phyloP scores from a whole-genome alignment of 2,329 filamentous ascomycete species.

The Phaeosphaeria sp. region DNA sequence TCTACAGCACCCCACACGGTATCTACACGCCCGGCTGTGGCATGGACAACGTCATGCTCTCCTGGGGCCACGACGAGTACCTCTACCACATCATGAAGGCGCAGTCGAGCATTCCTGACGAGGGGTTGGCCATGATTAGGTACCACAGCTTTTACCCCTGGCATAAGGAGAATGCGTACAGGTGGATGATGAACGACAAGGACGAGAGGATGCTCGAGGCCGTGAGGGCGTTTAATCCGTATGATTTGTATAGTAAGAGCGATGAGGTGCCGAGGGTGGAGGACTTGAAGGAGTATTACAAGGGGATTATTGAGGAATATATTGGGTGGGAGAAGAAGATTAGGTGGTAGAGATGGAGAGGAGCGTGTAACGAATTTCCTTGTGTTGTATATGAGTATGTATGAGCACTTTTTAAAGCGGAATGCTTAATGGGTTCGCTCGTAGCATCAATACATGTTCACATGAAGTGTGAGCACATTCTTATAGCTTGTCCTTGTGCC shows the following conservation, averaged over 20 bases:
- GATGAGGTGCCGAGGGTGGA: constrained; percentile 79
- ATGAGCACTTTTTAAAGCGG: too few relatives aligned
- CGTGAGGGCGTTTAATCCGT: constrained; percentile 87
- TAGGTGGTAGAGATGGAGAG: constrained; percentile 63
- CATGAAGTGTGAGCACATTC: too few relatives aligned
- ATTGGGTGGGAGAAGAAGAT: constrained; percentile 70
- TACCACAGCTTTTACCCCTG: constrained; percentile 95
- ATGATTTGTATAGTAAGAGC: constrained; percentile 91
- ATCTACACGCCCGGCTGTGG: constrained; percentile 83
- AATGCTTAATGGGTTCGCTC: too few relatives aligned
- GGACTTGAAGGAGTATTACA: constrained; percentile 79
- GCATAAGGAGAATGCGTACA: constrained; percentile 83
- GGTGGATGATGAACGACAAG: constrained; percentile 81
- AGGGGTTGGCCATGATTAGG: constrained; percentile 89
- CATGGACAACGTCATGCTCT: constrained; percentile 86
- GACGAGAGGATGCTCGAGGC: constrained; percentile 81
- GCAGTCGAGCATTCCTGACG: constrained; percentile 77
- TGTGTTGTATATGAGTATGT: too few relatives aligned
- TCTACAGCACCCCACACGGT: constrained; percentile 78
- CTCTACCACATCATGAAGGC: constrained; percentile 86
- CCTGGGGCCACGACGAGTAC: constrained; percentile 90
- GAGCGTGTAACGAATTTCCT: constrained; percentile 6
- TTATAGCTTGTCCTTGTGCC: too few relatives aligned
- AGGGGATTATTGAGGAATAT: constrained; percentile 76
- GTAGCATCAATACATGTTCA: too few relatives aligned